These are phyloP conservation scores for Urostyla sp. DNA, from an alignment of 73 alveolate genomes.

Conservation along the genomic window DNA sequence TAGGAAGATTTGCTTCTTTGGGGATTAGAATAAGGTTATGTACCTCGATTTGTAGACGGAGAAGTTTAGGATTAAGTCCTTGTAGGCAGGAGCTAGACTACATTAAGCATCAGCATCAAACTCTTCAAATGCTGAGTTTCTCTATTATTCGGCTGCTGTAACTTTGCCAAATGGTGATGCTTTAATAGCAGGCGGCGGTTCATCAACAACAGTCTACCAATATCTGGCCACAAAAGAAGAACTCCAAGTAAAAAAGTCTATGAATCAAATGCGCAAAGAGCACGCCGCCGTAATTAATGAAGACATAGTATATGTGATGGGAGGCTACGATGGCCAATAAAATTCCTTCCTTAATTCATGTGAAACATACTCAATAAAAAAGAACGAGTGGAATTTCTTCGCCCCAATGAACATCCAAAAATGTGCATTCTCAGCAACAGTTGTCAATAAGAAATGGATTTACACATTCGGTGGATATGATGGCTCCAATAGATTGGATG, in stretches of 20 bases:
- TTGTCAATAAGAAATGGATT: conserved; percentile 75
- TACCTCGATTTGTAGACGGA: conserved; percentile 64
- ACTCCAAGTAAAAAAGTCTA: conserved; percentile 60
- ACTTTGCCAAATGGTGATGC: conserved; percentile 89
- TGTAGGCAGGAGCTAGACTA: conserved; percentile 44
- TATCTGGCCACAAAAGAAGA: conserved; percentile 64
- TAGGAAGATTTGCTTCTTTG: conserved; percentile 80
- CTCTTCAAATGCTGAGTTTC: conserved; percentile 62
- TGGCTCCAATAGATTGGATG: conserved; percentile 85
- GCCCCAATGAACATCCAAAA: conserved; percentile 78
- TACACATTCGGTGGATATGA: conserved; percentile 91
- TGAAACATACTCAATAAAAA: conserved; percentile 65
- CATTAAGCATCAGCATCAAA: too few species aligned
- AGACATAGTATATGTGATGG: conserved; percentile 83
- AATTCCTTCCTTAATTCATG: conserved; percentile 76
- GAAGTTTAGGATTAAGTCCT: conserved; percentile 67
- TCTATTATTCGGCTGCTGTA: conserved; percentile 87
- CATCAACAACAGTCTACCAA: conserved; percentile 74
- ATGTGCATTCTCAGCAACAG: conserved; percentile 90
- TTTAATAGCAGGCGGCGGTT: conserved; percentile 88
- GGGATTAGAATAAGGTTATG: conserved; percentile 83
- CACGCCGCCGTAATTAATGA: conserved; percentile 85
- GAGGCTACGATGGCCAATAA: conserved; percentile 91
- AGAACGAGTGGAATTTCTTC: conserved; percentile 77
- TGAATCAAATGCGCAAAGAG: conserved; percentile 86